Base-by-base conservation (phyloP, 192 early-diverging fungal genomes). In the Dissophora globulifera region DNA sequence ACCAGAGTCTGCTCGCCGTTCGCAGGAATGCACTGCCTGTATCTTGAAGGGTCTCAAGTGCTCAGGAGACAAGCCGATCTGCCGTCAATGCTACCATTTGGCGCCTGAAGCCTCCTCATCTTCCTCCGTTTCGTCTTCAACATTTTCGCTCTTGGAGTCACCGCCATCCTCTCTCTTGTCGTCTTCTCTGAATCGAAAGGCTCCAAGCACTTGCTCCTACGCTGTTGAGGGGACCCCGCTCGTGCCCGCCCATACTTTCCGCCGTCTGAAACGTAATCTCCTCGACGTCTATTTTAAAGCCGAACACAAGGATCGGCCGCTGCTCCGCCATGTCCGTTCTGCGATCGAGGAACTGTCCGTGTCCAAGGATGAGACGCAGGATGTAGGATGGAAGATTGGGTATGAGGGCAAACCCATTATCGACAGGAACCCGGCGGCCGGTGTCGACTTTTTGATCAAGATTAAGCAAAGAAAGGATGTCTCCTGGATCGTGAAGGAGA, bases 51-150 rank as follows among this genome's bases (percentile, higher is more conserved):
- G 64, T 16, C 48, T 61, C 45, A 35, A 76, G 12, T 76, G 72
- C 31, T 76, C 72, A 26, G 63, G 63, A 20, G 51, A 76, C 23
- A 53, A 49, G 29, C 72, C 72, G 1, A 67, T 67, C 25, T 76
- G 72, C n/a, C 31, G 32, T 50, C 64, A 76, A 12, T 76, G 72
- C 27, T 57, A 43, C 27, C 43, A 71, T 31, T 71, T 59, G 2
- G 55, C 53, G 0, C 31, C 59, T 13, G 11, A 25, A 20, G 43
- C 35, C 35, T 9, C 35, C 7, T 38, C 35, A 38, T 38, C 35
- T 38, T 13, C 13, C 35, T 38, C 35, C 13, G 35, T 6, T 13
- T 38, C 35, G 35, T 13, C 35, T 38, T 13, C 35, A 38, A 9
- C 13, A 38, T 38, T 13, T 9, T 38, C 35, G 35, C 13, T 13